Percentiles rank a stretch among this genome's conserved stretches.
Evolutionary conservation across 768 basidiomycete species (phyloP).

Genomic region (Mycena vitilis): DNA sequence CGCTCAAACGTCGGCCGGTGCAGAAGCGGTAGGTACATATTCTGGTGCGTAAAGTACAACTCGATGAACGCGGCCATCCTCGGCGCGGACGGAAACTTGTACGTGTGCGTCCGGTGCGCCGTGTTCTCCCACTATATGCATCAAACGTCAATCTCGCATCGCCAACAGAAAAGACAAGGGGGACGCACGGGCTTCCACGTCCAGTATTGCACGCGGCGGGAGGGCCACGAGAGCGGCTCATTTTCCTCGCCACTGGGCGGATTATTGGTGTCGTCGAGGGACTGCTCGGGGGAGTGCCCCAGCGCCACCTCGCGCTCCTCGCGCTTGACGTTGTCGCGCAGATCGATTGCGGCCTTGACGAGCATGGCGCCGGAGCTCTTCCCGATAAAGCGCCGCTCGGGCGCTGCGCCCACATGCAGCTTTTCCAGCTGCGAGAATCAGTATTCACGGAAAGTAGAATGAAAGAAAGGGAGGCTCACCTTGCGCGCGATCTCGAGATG

Average conservation of each 20-base stretch:
- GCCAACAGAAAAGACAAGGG: neutral
- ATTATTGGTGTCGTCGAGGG: neutral
- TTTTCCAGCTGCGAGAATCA: neutral
- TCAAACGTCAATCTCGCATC: neutral
- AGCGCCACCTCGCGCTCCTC: no score
- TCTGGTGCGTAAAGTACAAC: conserved; percentile 71
- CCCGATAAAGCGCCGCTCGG: conserved; percentile 5
- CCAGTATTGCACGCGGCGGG: conserved; percentile 19
- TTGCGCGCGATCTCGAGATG: conserved; percentile 24
- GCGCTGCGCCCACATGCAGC: neutral
- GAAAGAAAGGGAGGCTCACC: conserved; percentile 1
- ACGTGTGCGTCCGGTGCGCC: conserved; percentile 27
- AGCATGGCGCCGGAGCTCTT: conserved; percentile 8
- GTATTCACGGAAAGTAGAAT: neutral
- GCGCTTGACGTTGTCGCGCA: neutral
- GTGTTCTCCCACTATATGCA: conserved; percentile 3
- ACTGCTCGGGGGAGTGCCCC: neutral
- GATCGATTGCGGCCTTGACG: conserved; percentile 12
- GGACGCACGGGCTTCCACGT: neutral
- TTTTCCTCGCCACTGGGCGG: no score
- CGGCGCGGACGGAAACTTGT: conserved; percentile 61
- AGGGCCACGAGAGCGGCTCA: neutral
- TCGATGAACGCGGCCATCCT: conserved; percentile 66
- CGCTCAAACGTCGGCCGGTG: conserved; percentile 77
- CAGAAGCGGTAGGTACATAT: conserved; percentile 73